Conservation (phyloP, 2,329 filamentous ascomycete species). For the Ophiostoma australiae region DNA sequence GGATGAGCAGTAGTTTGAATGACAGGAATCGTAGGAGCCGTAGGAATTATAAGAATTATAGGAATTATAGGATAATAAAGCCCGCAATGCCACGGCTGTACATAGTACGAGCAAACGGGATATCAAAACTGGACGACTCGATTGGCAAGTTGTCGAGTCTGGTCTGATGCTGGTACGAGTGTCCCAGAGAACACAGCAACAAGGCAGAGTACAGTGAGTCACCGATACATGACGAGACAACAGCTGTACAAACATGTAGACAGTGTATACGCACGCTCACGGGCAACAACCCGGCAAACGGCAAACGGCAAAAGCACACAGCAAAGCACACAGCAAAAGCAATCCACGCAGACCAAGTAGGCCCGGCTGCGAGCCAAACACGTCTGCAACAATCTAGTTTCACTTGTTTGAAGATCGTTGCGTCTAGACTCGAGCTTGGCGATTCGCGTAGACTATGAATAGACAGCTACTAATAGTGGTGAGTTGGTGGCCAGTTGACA, state of each 20-base stretch:
- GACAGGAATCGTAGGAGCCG: too few relatives aligned
- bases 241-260: neutral
- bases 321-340: neutral
- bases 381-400: conserved; percentile 6
- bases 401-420: neutral
- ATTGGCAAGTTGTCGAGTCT: neutral
- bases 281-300: neutral
- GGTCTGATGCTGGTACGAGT: neutral
- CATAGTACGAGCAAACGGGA: too few relatives aligned
- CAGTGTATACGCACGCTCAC: neutral
- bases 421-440: neutral
- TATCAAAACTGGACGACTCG: too few relatives aligned
- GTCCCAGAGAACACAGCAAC: too few relatives aligned
- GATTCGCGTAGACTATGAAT: neutral
- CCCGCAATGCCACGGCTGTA: too few relatives aligned
- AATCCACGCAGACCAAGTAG: neutral
- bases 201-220: neutral
- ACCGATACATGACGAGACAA: neutral
- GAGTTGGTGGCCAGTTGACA: neutral
- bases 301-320: neutral
- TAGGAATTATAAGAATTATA: too few relatives aligned
- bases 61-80: too few relatives aligned
- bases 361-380: neutral
- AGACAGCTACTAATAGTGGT: neutral
- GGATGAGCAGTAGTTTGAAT: too few relatives aligned